Evolutionary conservation across 331 rosid species (phyloP).

Genomic region (Malus hybrid): DNA sequence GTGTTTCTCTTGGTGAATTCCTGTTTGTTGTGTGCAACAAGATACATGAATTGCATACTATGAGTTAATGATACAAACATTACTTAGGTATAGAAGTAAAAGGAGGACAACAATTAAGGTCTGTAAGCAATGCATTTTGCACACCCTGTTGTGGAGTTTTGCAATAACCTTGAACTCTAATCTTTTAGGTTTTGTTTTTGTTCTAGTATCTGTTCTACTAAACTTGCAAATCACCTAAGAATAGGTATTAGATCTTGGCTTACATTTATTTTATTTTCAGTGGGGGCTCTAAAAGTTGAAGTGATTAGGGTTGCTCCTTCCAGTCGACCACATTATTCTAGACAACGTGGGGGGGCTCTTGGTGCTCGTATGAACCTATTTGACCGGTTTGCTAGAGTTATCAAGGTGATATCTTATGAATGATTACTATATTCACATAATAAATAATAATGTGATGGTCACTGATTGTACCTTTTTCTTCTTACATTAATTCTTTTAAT

Average conservation of each 20-base stretch:
- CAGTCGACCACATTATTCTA: conserved; percentile 6
- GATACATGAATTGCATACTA: no score
- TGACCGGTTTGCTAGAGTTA: conserved; percentile 46
- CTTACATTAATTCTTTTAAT: neutral
- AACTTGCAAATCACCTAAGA: no score
- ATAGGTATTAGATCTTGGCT: neutral
- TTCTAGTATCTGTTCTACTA: neutral
- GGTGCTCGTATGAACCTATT: conserved; percentile 51
- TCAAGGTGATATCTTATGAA: conserved; percentile 27
- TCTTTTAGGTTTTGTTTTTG: neutral
- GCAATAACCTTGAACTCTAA: neutral
- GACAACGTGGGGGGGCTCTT: conserved; percentile 38
- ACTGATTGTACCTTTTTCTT: neutral
- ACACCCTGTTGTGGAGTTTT: neutral
- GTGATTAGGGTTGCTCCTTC: conserved; percentile 21
- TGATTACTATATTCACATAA: neutral
- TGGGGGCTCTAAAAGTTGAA: conserved; percentile 18
- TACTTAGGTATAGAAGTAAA: neutral
- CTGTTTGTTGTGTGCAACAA: neutral
- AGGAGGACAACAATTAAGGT: neutral
- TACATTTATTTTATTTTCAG: conserved; percentile 5
- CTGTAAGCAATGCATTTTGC: neutral
- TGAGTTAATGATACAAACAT: neutral
- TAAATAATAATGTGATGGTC: neutral
- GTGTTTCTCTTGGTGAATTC: neutral